Base-by-base conservation (phyloP, 2,329 filamentous ascomycete genomes). In the Aureobasidium sp. region DNA sequence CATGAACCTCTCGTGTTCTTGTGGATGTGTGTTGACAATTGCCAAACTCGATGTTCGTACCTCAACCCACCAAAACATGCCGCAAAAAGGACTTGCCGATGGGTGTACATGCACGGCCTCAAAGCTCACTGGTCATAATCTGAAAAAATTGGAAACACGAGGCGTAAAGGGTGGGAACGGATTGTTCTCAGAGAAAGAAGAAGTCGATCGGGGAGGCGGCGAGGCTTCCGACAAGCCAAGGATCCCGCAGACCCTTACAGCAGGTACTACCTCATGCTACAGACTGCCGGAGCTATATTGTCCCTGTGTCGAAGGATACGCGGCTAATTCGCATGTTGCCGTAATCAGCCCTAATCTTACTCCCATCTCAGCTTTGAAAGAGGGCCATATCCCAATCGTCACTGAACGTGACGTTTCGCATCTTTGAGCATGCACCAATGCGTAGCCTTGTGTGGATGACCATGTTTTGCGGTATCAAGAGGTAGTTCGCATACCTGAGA, bases 371-470 rank as follows among this genome's bases (percentile, higher is more conserved):
- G n/a, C n/a, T n/a, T n/a, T n/a, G n/a, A n/a, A n/a, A n/a, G n/a
- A n/a, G n/a, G n/a, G n/a, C n/a, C n/a, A n/a, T n/a, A n/a, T n/a
- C 7, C 21, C 3, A n/a, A 14, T 12, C 11, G 34, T 50, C n/a
- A 45, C 12, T 34, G 19, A 34, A n/a, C 8, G 5, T 14, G 24
- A 29, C 12, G 16, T 19, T 16, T 45, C 12, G 56, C 38, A 5
- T 53, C 42, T 27, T 58, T 53, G 7, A 60, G 14, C 60, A 62
- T 61, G 29, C 52, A 57, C 55, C 57, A 58, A 57, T 62, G 57
- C 44, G 45, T 21, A n/a, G 27, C 56, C 10, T 42, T 25, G 16
- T 55, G 48, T 12, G 51, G 24, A 7, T 53, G 48, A 1, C 60
- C 60, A 40, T 56, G 57, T 10, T 56, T 38, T n/a, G 40, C 37